Percentiles rank a stretch among this genome's conserved stretches.
phyloP scores from a whole-genome alignment of 1,284 basidiomycete genomes.

The Singerocomus inundabilis region DNA sequence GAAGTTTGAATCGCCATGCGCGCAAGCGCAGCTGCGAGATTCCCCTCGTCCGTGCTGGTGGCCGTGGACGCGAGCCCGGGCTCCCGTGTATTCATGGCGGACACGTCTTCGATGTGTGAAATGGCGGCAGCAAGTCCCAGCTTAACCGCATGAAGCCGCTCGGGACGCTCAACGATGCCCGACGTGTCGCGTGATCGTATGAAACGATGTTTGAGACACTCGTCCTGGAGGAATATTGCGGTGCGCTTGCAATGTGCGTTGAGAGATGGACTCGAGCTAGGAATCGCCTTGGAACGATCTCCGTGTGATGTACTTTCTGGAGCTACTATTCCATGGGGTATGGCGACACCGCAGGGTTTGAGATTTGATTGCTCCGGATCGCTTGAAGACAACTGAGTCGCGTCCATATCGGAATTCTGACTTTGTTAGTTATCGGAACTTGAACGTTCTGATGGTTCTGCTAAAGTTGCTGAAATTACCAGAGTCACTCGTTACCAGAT shows the following conservation, averaged over 20 bases:
- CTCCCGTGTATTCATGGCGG: not conserved
- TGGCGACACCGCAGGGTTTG: not conserved
- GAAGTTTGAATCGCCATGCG: constrained; percentile 47
- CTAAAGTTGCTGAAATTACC: not conserved
- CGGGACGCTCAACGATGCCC: constrained; percentile 83
- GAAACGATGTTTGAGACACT: constrained; percentile 72
- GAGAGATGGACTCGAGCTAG: not conserved
- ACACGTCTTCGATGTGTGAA: constrained; percentile 58
- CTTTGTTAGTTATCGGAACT: no score
- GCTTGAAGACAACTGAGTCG: not conserved
- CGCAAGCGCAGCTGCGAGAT: constrained; percentile 51
- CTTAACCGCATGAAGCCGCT: constrained; percentile 81
- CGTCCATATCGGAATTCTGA: not conserved
- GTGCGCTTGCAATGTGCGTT: constrained; percentile 16
- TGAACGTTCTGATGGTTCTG: not conserved
- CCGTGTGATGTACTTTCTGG: not conserved
- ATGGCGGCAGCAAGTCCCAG: constrained; percentile 77
- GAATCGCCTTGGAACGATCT: not conserved
- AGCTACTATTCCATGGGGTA: not conserved
- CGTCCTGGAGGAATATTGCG: constrained; percentile 57
- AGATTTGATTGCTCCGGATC: not conserved
- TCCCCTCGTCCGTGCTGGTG: constrained; percentile 40
- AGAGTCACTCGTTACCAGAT: not conserved
- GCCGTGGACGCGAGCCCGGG: not conserved
- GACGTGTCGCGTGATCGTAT: constrained; percentile 75